These are phyloP conservation scores for Citeromyces hawaiiensis DNA, from an alignment of 1,139 yeast species.

Conservation along the genomic window DNA sequence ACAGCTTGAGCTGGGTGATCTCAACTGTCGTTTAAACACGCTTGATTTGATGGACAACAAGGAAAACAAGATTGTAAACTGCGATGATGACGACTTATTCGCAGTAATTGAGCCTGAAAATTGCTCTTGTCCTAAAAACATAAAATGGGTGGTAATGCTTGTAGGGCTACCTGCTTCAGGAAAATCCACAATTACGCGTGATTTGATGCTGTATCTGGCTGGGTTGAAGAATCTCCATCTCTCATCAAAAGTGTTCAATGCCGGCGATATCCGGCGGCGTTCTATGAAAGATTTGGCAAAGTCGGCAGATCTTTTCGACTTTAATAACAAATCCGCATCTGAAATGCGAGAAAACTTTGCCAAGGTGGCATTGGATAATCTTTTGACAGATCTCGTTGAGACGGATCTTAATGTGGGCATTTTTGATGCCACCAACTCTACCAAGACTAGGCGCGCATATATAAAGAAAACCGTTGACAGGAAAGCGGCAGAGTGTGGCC, in stretches of 20 bases:
- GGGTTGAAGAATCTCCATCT: slow-evolving; percentile 16
- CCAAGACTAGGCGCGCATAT: slow-evolving; percentile 31
- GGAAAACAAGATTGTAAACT: not conserved
- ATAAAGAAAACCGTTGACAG: slow-evolving; percentile 15
- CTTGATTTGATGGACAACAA: slow-evolving; percentile 6
- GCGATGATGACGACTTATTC: slow-evolving; percentile 1
- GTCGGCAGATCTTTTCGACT: slow-evolving; percentile 25
- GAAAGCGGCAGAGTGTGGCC: not conserved
- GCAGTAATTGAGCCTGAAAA: not conserved
- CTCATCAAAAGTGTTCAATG: slow-evolving; percentile 30
- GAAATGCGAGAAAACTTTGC: slow-evolving; percentile 40
- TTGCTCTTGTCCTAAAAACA: slow-evolving; percentile 2
- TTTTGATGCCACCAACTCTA: slow-evolving; percentile 40
- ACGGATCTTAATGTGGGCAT: slow-evolving; percentile 43
- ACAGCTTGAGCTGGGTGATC: slow-evolving; percentile 14
- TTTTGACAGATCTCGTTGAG: slow-evolving; percentile 29
- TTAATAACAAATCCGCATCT: slow-evolving; percentile 27
- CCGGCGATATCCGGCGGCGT: slow-evolving; percentile 42
- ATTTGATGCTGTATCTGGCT: slow-evolving; percentile 26
- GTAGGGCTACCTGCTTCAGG: slow-evolving; percentile 68
- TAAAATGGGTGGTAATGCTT: slow-evolving; percentile 31
- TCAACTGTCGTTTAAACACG: slow-evolving; percentile 10
- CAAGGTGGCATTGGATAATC: slow-evolving; percentile 35
- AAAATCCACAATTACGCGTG: slow-evolving; percentile 48
- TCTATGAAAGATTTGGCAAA: slow-evolving; percentile 11